Conservation (phyloP, 306 rosid genomes). For the Corylus americana region DNA sequence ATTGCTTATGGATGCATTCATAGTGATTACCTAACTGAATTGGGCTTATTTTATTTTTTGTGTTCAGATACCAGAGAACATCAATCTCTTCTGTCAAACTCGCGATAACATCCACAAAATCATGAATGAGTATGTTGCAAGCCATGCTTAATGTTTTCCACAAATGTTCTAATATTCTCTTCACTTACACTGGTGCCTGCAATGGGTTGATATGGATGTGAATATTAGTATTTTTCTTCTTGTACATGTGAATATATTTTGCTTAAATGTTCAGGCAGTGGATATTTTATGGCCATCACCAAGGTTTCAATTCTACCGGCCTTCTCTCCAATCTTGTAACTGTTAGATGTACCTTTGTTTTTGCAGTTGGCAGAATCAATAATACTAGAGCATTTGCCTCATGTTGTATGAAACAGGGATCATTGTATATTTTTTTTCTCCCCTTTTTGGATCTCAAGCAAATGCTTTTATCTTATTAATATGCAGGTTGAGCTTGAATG, state of each 20-base stretch:
- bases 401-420: background rate
- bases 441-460: background rate
- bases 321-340: background rate
- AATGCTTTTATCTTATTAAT: slow-evolving; percentile 14
- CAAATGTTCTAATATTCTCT: background rate
- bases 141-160: slow-evolving; percentile 8
- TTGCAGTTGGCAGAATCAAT: background rate
- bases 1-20: slow-evolving; percentile 16
- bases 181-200: background rate
- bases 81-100: slow-evolving; percentile 81
- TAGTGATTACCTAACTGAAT: slow-evolving; percentile 21
- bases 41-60: slow-evolving; percentile 24
- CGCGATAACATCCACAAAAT: slow-evolving; percentile 80
- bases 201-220: background rate
- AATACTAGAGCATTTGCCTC: background rate
- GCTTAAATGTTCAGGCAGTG: background rate
- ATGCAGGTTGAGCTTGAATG: slow-evolving; percentile 49
- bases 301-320: background rate
- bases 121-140: slow-evolving; percentile 72
- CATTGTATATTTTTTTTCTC: background rate
- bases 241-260: background rate
- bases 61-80: slow-evolving; percentile 74
- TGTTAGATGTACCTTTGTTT: background rate
- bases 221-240: background rate
- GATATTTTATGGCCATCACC: background rate